Evolutionary conservation across 148 eudicot species (phyloP).

Genomic region (Cornus controversa): DNA sequence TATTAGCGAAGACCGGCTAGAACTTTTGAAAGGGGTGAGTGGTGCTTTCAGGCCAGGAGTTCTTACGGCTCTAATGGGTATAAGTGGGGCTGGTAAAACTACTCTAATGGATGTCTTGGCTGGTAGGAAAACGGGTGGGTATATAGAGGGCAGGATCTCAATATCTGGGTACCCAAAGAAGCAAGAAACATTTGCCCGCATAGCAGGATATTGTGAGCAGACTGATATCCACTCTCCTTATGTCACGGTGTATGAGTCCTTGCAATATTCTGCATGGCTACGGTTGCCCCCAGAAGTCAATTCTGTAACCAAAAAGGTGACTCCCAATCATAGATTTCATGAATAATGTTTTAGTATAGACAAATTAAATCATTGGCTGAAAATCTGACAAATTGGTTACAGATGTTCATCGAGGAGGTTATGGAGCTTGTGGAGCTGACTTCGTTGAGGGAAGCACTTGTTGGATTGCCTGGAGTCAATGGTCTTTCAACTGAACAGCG

Average conservation of each 20-base stretch:
- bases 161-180: slow-evolving; percentile 62
- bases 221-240: slow-evolving; percentile 62
- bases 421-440: slow-evolving; percentile 59
- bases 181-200: slow-evolving; percentile 62
- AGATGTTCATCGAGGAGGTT: slow-evolving; percentile 62
- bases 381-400: slow-evolving; percentile 13
- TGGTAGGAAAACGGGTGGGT: slow-evolving; percentile 61
- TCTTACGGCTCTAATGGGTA: slow-evolving; percentile 66
- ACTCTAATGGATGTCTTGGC: slow-evolving; percentile 65
- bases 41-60: slow-evolving; percentile 70
- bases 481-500: slow-evolving; percentile 68
- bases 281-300: slow-evolving; percentile 48
- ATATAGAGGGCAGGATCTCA: slow-evolving; percentile 45
- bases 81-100: slow-evolving; percentile 64
- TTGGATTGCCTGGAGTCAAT: slow-evolving; percentile 52
- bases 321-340: not conserved
- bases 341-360: not conserved
- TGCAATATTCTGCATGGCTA: slow-evolving; percentile 55
- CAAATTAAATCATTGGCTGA: not conserved
- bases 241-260: slow-evolving; percentile 50
- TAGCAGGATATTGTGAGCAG: slow-evolving; percentile 64
- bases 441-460: slow-evolving; percentile 43
- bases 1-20: slow-evolving; percentile 30
- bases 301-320: slow-evolving; percentile 33
- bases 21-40: slow-evolving; percentile 50